Conservation (phyloP, 345 rosid species). For the Citrus unshiu region DNA sequence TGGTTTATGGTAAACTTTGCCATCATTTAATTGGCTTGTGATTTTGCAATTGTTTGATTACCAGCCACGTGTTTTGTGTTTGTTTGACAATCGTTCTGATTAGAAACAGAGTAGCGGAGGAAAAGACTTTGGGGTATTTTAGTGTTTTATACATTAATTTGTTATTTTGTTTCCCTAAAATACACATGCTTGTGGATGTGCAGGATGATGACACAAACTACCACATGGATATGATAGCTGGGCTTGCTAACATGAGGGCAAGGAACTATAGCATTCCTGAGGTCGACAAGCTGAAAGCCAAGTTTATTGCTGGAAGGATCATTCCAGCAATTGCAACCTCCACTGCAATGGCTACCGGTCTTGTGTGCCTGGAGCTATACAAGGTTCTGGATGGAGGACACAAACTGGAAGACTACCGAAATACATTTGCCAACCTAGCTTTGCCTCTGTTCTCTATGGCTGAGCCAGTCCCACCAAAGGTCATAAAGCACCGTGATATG, state of each 20-base stretch:
- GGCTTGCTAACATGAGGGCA: slow-evolving; percentile 99
- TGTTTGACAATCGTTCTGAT: neutral
- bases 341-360: slow-evolving; percentile 97
- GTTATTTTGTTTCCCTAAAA: neutral
- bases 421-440: slow-evolving; percentile 95
- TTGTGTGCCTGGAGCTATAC: slow-evolving; percentile 94
- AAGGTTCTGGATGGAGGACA: slow-evolving; percentile 79
- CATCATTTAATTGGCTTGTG: neutral
- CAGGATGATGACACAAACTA: slow-evolving; percentile 98
- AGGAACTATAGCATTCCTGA: slow-evolving; percentile 95
- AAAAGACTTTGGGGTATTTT: neutral
- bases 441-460: slow-evolving; percentile 94
- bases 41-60: neutral
- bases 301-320: slow-evolving; percentile 98
- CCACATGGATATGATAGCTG: slow-evolving; percentile 98
- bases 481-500: slow-evolving; percentile 74
- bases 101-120: neutral
- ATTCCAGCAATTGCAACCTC: slow-evolving; percentile 98
- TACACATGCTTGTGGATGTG: slow-evolving; percentile 7
- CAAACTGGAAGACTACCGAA: slow-evolving; percentile 86
- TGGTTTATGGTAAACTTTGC: neutral
- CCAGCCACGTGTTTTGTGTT: neutral
- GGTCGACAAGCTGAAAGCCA: slow-evolving; percentile 97
- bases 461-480: slow-evolving; percentile 94
- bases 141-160: neutral